Evolutionary conservation across 2,329 filamentous ascomycete genomes (phyloP), one percentile per base, ranked within the genome.

Genomic region (Alternaria ethzedia): DNA sequence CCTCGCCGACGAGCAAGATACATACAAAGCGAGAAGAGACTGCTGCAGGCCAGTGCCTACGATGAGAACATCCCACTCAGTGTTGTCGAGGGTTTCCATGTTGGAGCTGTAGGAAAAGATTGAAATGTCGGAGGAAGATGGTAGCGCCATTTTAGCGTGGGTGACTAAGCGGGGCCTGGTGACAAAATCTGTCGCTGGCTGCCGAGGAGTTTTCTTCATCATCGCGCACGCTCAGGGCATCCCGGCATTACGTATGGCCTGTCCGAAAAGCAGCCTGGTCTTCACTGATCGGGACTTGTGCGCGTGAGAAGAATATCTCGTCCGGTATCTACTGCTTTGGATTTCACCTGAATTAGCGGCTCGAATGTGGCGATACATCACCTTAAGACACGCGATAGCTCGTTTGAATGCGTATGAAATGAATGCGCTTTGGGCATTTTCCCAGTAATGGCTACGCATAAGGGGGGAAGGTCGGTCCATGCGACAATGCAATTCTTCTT

Each of bases 21-120:
- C 83, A 65, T 84, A 87, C 85, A 86, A 78, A 67, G 85, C 84
- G 59, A 87, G 82, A 36, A 87, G 79, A 64, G 84, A 86, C 73
- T 86, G 83, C 67, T 83, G 81, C 58, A 86, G 71, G 55, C 84
- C 84, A 15, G 85, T 87, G 68, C 85, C 85, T 45, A 82, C 77
- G 60, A 87, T 85, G 59, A 86, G 75, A 61, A 86, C 82, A 71
- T 87, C 85, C 84, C 84, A 87, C 56, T 79, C 73, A 46, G 83
- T 82, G 52, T 81, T 80, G 67, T 85, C 79, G 67, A 87, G 83
- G 59, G 83, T 81, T 59, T 86, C 84, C 81, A 85, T 84, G 64
- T 66, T 77, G 65, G 59, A 56, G 62, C 54, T 64, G 66, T 54
- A 67, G 66, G 66, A 68, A 69, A 66, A 61, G 44, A 41, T 43